Evolutionary conservation across 2,329 filamentous ascomycete genomes (phyloP).

Genomic region (Aotearoamyces nothofagi): DNA sequence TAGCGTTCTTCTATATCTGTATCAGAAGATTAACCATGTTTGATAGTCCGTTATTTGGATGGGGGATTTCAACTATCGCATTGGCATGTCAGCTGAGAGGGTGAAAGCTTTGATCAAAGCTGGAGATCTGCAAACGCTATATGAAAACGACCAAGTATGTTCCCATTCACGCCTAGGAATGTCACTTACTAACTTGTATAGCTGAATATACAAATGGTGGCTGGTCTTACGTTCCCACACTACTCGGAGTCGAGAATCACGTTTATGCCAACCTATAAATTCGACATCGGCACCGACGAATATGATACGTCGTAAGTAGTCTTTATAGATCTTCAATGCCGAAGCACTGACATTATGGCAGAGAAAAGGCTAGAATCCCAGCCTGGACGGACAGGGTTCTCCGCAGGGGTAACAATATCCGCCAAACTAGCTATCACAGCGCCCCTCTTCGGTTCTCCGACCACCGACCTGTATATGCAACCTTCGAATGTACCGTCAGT

Average conservation of each 20-base stretch:
- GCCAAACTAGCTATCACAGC: constrained; percentile 68
- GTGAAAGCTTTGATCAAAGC: constrained; percentile 60
- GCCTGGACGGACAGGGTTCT: constrained; percentile 95
- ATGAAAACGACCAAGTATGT: constrained; percentile 75
- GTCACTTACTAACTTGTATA: constrained; percentile 17
- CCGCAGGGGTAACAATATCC: constrained; percentile 69
- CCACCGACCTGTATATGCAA: constrained; percentile 86
- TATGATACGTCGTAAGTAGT: constrained; percentile 74
- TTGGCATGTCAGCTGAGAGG: constrained; percentile 67
- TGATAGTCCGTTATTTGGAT: constrained; percentile 75
- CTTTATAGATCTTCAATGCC: not conserved
- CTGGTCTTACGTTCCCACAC: constrained; percentile 74
- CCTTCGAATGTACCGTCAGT: constrained; percentile 71
- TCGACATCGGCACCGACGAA: constrained; percentile 70
- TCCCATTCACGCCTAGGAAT: not conserved
- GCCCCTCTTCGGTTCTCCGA: constrained; percentile 83
- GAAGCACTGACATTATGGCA: constrained; percentile 24
- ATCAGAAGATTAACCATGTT: not conserved
- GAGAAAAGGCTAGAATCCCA: constrained; percentile 84
- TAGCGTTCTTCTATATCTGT: constrained; percentile 10
- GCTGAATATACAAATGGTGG: constrained; percentile 93
- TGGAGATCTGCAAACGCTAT: constrained; percentile 61
- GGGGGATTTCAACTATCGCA: constrained; percentile 96
- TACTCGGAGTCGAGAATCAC: constrained; percentile 82
- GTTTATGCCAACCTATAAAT: constrained; percentile 93